phyloP scores from a whole-genome alignment of 2,329 filamentous ascomycete genomes.

The Venturiaceae sp. region DNA sequence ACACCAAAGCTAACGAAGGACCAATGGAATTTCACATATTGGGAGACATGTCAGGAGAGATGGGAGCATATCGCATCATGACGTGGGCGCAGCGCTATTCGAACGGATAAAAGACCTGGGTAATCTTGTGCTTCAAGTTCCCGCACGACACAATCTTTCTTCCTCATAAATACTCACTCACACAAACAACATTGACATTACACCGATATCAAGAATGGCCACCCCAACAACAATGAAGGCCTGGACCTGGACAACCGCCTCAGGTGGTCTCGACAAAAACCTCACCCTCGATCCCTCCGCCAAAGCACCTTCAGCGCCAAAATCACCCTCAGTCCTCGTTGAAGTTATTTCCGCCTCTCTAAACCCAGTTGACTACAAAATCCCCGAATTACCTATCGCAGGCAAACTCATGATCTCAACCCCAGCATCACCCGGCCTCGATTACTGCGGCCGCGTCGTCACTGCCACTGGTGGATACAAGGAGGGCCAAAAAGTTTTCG shows the following conservation, averaged over 20 bases:
- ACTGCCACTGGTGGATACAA: conserved; percentile 17
- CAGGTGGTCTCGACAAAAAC: conserved; percentile 42
- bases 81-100: too few relatives aligned
- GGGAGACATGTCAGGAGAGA: too few relatives aligned
- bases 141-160: too few relatives aligned
- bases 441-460: conserved; percentile 41
- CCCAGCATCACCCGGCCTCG: conserved; percentile 38
- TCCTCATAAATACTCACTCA: too few relatives aligned
- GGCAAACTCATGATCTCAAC: conserved; percentile 26
- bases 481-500: conserved; percentile 30
- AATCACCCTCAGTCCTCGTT: conserved; percentile 38
- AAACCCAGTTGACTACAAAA: conserved; percentile 58
- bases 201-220: not conserved
- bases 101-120: too few relatives aligned
- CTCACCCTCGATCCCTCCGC: conserved; percentile 36
- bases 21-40: too few relatives aligned
- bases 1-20: too few relatives aligned
- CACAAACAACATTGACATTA: too few relatives aligned
- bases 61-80: too few relatives aligned
- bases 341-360: conserved; percentile 43
- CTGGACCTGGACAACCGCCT: conserved; percentile 44
- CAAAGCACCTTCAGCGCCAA: conserved; percentile 29
- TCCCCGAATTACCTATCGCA: conserved; percentile 35
- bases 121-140: too few relatives aligned
- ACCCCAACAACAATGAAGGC: conserved; percentile 40